phyloP scores from a whole-genome alignment of 2,329 filamentous ascomycete genomes.

The Magnaporthiopsis incrustans region DNA sequence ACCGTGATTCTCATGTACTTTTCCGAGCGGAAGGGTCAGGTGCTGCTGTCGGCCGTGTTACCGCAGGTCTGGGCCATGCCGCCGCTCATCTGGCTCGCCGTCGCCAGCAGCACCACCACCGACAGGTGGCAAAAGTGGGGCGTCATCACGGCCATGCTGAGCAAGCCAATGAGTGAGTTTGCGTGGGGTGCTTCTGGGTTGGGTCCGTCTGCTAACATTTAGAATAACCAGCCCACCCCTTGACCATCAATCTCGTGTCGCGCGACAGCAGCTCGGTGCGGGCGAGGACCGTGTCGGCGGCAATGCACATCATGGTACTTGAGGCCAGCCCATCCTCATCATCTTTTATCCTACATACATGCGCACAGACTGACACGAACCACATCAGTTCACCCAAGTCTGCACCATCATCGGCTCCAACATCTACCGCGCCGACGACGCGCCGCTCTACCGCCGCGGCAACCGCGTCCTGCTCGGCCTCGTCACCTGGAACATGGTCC shows the following conservation, averaged over 20 bases:
- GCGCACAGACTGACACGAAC: too few species aligned
- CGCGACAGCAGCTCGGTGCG: conserved; percentile 55
- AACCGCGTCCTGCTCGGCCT: conserved; percentile 33
- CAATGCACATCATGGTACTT: conserved; percentile 48
- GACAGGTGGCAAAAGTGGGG: conserved; percentile 34
- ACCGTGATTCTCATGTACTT: conserved; percentile 32
- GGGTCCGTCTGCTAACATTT: too few species aligned
- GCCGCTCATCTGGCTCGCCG: conserved; percentile 42
- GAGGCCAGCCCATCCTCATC: too few species aligned
- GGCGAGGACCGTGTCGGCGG: conserved; percentile 52
- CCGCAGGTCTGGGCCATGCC: conserved; percentile 53
- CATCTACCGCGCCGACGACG: conserved; percentile 31
- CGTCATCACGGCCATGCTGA: conserved; percentile 23
- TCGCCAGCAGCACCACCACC: conserved; percentile 26
- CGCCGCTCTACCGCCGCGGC: conserved; percentile 35
- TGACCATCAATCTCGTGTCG: conserved; percentile 49
- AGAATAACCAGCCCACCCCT: conserved; percentile 9
- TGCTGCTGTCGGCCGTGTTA: conserved; percentile 38
- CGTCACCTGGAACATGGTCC: conserved; percentile 25
- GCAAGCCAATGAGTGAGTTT: too few species aligned
- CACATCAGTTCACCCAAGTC: conserved; percentile 28
- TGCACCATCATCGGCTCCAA: conserved; percentile 35
- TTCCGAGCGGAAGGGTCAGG: conserved; percentile 37
- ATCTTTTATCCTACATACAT: too few species aligned
- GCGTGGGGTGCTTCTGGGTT: too few species aligned